Percentiles rank a stretch among this genome's conserved stretches.
These are phyloP conservation scores for Ustilago bromivora DNA, from an alignment of 1,284 basidiomycete genomes.

Conservation along the genomic window DNA sequence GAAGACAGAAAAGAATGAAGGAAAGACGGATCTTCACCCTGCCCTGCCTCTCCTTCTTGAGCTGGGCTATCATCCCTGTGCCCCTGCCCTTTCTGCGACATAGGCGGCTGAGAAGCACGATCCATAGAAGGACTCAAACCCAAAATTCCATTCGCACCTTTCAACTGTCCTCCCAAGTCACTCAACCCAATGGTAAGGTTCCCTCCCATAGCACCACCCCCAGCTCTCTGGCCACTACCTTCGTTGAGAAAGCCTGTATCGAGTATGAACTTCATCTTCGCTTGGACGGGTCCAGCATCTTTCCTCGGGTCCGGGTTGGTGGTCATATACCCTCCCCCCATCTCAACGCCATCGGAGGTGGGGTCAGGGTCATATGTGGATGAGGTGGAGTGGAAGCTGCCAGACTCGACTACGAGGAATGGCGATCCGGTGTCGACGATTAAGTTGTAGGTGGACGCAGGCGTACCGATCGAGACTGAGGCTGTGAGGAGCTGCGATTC, in stretches of 20 bases:
- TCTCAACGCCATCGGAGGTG: not conserved
- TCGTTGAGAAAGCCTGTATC: constrained; percentile 15
- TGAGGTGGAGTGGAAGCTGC: not conserved
- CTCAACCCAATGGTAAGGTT: constrained; percentile 24
- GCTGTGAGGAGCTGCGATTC: constrained; percentile 23
- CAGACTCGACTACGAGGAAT: constrained; percentile 23
- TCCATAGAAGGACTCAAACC: constrained; percentile 37
- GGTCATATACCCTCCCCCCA: constrained; percentile 12
- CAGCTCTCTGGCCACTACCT: constrained; percentile 12
- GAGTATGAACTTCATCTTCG: constrained; percentile 23
- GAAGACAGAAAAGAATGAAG: constrained; percentile 22
- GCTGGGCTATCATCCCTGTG: not conserved
- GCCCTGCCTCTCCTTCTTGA: not conserved
- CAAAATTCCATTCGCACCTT: constrained; percentile 26
- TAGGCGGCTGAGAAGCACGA: not conserved
- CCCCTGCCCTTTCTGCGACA: not conserved
- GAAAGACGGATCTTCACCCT: constrained; percentile 24
- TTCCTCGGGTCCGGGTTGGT: constrained; percentile 9
- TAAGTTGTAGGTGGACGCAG: constrained; percentile 22
- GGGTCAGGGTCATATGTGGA: constrained; percentile 16
- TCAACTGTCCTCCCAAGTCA: constrained; percentile 9
- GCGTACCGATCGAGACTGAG: constrained; percentile 19
- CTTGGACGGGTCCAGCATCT: constrained; percentile 3
- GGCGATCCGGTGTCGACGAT: constrained; percentile 42
- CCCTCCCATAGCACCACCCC: constrained; percentile 2